Evolutionary conservation across 2,329 filamentous ascomycete genomes (phyloP), one percentile per base, ranked within the genome.

Genomic region (Sarocladiaceae sp.): DNA sequence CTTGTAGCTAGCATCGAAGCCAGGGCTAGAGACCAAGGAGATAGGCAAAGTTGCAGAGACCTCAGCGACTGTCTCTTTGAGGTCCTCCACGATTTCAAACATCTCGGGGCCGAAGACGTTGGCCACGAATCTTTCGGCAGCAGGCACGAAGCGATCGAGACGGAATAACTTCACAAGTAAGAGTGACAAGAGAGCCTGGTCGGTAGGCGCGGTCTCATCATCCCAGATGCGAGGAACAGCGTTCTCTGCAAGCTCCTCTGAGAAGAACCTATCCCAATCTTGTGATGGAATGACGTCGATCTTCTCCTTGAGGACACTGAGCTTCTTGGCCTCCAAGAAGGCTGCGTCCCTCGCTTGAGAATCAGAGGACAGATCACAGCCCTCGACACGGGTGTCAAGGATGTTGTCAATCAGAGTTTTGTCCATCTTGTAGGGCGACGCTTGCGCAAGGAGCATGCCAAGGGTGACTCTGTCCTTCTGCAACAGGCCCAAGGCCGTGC

Each of bases 1-100:
- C 73, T 98, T 98, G 80, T 97, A 98, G 61, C 88, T 95, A 44
- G 94, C 94, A 65, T 98, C 93, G 62, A 98, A 98, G 29, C 93
- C 93, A 48, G 91, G 89, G 57, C 85, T 96, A 5, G 93, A 98
- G 56, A 91, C 91, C 27, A 98, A 77, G 3, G 93, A 85, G 53
- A 98, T 86, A 9, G 93, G 93, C 2, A 88, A 82, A 24, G 82
- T 87, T 23, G 91, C 82, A 5, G 83, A 83, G 43, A 95, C 88
- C 63, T 95, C 84, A 43, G 82, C 78, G 46, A 95, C 86, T 15
- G 93, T 91, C 47, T 86, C 80, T 59, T 84, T 83, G 37, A 98
- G 77, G 59, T 97, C 90, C 57, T 91, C 88, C 40, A 83, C 83
- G 39, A 86, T 78, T 52, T 96, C 88, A 46, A 95, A 82, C 39